Evolutionary conservation across 495 filamentous ascomycete species (phyloP).

Genomic region (Margaritispora aquatica): DNA sequence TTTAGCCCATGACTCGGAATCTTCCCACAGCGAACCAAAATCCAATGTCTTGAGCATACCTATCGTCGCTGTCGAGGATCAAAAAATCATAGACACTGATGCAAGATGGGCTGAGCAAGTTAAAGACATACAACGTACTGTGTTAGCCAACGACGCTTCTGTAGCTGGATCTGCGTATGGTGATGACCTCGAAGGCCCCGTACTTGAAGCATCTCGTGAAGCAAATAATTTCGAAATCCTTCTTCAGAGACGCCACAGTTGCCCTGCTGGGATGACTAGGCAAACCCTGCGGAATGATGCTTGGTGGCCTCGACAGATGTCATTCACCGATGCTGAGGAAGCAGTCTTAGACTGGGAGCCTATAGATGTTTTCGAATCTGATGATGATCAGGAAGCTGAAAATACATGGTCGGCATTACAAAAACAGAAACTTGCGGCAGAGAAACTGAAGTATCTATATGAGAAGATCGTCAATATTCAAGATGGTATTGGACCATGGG

Average conservation of each 20-base stretch:
- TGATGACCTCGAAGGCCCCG: conserved; percentile 38
- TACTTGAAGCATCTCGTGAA: conserved; percentile 31
- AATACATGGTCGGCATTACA: conserved; percentile 30
- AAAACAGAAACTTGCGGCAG: conserved; percentile 44
- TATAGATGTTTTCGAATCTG: conserved; percentile 15
- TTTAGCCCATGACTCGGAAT: conserved; percentile 21
- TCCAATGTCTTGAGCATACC: conserved; percentile 5
- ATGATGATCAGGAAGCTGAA: conserved; percentile 18
- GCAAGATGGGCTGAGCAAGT: conserved; percentile 20
- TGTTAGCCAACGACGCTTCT: conserved; percentile 26
- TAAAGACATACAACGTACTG: conserved; percentile 12
- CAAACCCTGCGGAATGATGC: conserved; percentile 41
- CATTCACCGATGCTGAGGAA: conserved; percentile 86
- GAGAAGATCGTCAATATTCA: conserved; percentile 41
- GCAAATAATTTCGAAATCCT: conserved; percentile 22
- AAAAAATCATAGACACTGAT: conserved; percentile 11
- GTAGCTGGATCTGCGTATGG: conserved; percentile 36
- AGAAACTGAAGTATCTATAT: conserved; percentile 56
- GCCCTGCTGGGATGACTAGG: conserved; percentile 27
- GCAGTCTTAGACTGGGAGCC: conserved; percentile 65
- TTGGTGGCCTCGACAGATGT: conserved; percentile 74
- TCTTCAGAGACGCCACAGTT: conserved; percentile 44
- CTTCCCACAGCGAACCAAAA: conserved; percentile 13
- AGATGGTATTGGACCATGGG: conserved; percentile 55
- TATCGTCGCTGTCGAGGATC: not conserved